Base-by-base conservation (phyloP, 2,329 filamentous ascomycete species). In the Diaporthe caulivora region DNA sequence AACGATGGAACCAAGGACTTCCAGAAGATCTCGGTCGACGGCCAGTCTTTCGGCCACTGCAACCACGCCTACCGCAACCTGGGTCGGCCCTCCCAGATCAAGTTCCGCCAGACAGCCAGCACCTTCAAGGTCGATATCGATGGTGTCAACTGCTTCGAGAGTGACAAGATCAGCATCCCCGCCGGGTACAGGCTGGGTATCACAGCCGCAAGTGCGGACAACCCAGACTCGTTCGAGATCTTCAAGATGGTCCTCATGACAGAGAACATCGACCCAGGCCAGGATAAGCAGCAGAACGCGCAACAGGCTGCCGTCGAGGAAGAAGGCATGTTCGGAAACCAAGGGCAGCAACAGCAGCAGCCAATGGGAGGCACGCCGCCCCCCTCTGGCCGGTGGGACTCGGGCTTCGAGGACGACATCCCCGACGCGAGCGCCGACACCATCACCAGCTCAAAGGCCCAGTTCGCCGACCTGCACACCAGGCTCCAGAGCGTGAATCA, bases 31-130 rank as follows among this genome's bases (percentile, higher is more conserved):
- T 92, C 90, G 78, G 91, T 98, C 21, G 95, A 98, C 83, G 92
- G 90, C 78, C 88, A 98, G 69, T 94, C 96, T 21, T 99, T 99
- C 81, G 97, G 95, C 18, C 95, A 98, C 84, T 99, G 97, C 87
- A 90, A 92, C 79, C 97, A 97, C 82, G 84, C 91, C 58, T 99
- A 98, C 87, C 93, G 97, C 77, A 99, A 99, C 83, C 88, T 97
- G 29, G 97, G 97, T 24, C 90, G 93, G 7, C 93, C 95, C 21
- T 95, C 94, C 60, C 91, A 93, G 79, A 84, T 99, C 80, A 93
- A 93, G 82, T 82, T 99, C 80, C 85, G 84, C 73, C 93, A 94
- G 80, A 89, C 89, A 24, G 83, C 87, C 55, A 86, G 87, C 55
- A 86, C 86, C 70, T 93, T 99, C 80, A 89, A 91, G 77, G 95